Percentiles rank a stretch among this genome's conserved stretches.
phyloP scores from a whole-genome alignment of 2,329 filamentous ascomycete genomes.

The Phyllosticta capitalensis region DNA sequence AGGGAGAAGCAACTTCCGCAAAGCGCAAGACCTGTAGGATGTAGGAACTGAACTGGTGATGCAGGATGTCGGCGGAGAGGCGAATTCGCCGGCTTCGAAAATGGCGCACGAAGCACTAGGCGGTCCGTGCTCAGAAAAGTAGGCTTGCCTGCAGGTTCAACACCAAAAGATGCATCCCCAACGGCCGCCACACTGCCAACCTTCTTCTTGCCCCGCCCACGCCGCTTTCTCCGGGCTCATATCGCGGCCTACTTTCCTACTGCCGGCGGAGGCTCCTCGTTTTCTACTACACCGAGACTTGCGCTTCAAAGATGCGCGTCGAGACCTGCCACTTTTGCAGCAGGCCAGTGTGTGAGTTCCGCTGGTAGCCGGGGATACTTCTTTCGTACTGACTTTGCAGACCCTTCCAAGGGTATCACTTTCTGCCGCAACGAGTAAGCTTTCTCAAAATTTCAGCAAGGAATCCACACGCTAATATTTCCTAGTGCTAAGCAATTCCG shows the following conservation, averaged over 20 bases:
- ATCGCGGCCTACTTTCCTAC: background rate
- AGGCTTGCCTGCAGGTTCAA: background rate
- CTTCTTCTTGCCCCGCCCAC: background rate
- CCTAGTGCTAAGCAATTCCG: slow-evolving; percentile 47
- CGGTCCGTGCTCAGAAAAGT: background rate
- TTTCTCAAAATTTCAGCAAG: background rate
- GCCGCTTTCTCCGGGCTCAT: background rate
- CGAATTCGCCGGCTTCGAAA: background rate
- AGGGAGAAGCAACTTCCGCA: background rate
- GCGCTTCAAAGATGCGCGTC: slow-evolving; percentile 23
- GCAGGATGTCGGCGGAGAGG: background rate
- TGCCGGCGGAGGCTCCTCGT: background rate
- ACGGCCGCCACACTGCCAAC: background rate
- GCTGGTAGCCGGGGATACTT: background rate
- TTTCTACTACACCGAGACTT: slow-evolving; percentile 10
- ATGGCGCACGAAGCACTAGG: background rate
- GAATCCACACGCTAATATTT: background rate
- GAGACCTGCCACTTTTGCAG: slow-evolving; percentile 62
- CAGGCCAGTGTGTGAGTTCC: slow-evolving; percentile 15
- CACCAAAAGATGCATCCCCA: background rate
- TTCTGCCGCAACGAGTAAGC: slow-evolving; percentile 49
- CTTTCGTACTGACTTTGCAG: background rate
- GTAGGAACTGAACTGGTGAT: background rate
- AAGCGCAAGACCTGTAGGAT: background rate
- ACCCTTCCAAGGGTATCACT: slow-evolving; percentile 43